Base-by-base conservation (phyloP, 345 rosid genomes). In the Salix caprea region DNA sequence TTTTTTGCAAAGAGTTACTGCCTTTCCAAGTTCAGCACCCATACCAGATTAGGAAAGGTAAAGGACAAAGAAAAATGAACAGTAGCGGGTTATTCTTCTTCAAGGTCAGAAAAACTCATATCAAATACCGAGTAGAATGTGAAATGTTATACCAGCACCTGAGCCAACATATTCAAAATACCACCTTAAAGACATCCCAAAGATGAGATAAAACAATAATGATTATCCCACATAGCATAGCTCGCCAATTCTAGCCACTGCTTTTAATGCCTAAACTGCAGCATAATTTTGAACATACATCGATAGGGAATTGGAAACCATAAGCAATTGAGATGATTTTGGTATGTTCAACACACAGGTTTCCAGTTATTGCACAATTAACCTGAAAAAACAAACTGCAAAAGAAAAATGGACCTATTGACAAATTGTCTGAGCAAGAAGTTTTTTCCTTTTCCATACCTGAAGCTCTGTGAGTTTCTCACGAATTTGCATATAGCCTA, bases 401-500 rank as follows among this genome's bases (percentile, higher is more conserved):
- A 71, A 7, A 34, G n/a, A 74, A 24, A 34, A 65, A 44, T 62
- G 44, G 28, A 70, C 8, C 15, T n/a, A 72, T 21, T 10, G 36
- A 14, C 7, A n/a, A 34, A 18, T 7, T 15, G 28, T n/a, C 44
- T 7, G 23, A 60, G 37, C 32, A 28, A 77, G 65, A 56, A 60
- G 37, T 30, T 37, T 36, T 21, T n/a, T n/a, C 36, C 14, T 42
- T 15, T 54, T 74, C 46, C 78, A 74, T 85, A 96, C 99, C 99
- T 92, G 95, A 78, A 91, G 97, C 72, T 94, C 98, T 21, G 88
- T 86, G 77, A 96, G 80, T 82, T 96, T 96, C 80, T 96, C 99
- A 44, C 97, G 97, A 79, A 96, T 94, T 85, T 92, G 95, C 92
- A 94, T 94, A 75, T 96, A 96, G 69, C 99, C 99, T 67, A 96